Evolutionary conservation across 2,329 filamentous ascomycete genomes (phyloP).

Genomic region (Colletotrichum chlorophyti): DNA sequence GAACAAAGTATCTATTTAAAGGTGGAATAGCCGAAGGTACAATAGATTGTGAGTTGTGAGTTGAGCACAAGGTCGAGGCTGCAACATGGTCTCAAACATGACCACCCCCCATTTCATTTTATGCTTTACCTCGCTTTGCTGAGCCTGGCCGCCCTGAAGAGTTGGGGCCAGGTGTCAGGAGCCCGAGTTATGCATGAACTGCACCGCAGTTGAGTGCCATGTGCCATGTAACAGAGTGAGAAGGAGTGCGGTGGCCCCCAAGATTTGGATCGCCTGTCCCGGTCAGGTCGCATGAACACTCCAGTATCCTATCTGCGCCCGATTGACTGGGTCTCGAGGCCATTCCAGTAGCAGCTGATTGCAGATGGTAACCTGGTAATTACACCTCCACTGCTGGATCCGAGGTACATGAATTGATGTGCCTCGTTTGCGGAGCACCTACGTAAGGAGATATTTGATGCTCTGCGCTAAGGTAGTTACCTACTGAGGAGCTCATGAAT

Average conservation of each 20-base stretch:
- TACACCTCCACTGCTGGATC: slow-evolving; percentile 20
- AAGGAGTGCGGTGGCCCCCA: no score
- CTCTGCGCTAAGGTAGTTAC: no score
- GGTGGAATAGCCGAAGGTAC: no score
- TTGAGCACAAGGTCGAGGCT: slow-evolving; percentile 2
- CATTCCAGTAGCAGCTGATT: slow-evolving; percentile 26
- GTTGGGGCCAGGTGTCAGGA: slow-evolving; percentile 18
- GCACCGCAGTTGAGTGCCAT: no score
- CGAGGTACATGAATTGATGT: background rate
- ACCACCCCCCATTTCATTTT: slow-evolving; percentile 15
- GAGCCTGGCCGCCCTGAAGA: background rate
- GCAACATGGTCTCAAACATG: slow-evolving; percentile 27
- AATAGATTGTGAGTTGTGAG: no score
- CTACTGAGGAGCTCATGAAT: no score
- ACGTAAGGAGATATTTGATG: background rate
- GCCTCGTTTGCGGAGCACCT: background rate
- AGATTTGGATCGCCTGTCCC: slow-evolving; percentile 30
- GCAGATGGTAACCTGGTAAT: slow-evolving; percentile 29
- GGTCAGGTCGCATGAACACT: slow-evolving; percentile 28
- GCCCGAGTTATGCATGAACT: slow-evolving; percentile 23
- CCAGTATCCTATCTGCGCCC: slow-evolving; percentile 25
- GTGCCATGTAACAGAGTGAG: no score
- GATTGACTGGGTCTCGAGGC: slow-evolving; percentile 25
- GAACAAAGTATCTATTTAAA: background rate
- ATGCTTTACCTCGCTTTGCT: slow-evolving; percentile 4